Conservation (phyloP, 1,139 yeast species). For the Hyphopichia khmerensis region DNA sequence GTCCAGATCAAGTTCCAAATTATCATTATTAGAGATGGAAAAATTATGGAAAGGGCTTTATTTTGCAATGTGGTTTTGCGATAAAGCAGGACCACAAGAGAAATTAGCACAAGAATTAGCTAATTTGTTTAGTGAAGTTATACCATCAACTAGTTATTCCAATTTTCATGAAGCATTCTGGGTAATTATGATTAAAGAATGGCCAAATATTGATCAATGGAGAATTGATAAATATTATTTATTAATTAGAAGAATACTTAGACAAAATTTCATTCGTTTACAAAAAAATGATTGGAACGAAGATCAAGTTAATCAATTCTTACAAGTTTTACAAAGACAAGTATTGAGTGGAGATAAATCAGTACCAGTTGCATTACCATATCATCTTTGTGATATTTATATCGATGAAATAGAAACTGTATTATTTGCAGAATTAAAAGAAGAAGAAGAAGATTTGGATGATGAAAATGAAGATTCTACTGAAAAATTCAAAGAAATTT, state of each 20-base stretch:
- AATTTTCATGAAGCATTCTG: conserved; percentile 77
- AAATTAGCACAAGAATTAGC: conserved; percentile 75
- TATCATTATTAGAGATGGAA: conserved; percentile 54
- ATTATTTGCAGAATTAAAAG: conserved; percentile 45
- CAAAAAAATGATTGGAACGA: conserved; percentile 56
- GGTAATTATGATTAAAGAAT: conserved; percentile 75
- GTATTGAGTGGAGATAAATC: conserved; percentile 60
- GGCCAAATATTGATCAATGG: conserved; percentile 83
- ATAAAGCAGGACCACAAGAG: conserved; percentile 90
- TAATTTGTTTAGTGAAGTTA: conserved; percentile 49
- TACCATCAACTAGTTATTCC: conserved; percentile 40
- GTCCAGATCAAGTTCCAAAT: conserved; percentile 26
- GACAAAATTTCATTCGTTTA: conserved; percentile 62
- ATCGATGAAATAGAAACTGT: conserved; percentile 80
- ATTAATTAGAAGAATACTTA: conserved; percentile 73
- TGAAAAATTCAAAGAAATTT: conserved; percentile 25
- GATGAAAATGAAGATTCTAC: conserved; percentile 29
- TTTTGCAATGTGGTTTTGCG: conserved; percentile 95
- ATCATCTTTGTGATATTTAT: conserved; percentile 82
- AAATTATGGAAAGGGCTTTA: conserved; percentile 94
- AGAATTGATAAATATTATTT: conserved; percentile 84
- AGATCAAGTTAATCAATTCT: conserved; percentile 45
- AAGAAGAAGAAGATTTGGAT: conserved; percentile 41
- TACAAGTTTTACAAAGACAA: conserved; percentile 35
- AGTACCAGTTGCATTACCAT: conserved; percentile 74